Conservation (phyloP, 1,139 yeast species). For the Protomyces gravidus region DNA sequence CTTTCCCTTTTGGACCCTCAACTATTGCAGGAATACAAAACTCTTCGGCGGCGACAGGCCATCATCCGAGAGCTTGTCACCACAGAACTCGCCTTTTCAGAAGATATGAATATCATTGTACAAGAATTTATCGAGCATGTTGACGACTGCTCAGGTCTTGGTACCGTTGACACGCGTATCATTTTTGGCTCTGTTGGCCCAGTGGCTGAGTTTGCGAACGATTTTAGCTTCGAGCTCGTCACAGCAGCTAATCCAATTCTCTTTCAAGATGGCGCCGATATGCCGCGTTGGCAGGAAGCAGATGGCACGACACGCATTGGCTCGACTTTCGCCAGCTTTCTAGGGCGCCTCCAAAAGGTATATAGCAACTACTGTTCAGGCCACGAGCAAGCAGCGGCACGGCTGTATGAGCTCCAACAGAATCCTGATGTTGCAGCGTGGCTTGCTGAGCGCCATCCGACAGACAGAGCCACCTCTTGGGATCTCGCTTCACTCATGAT, state of each 20-base stretch:
- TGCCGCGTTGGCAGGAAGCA: constrained; percentile 5
- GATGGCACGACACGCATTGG: constrained; percentile 23
- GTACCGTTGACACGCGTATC: constrained; percentile 6
- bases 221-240: constrained; percentile 8
- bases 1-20: neutral
- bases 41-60: constrained; percentile 13
- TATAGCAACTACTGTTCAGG: constrained; percentile 30
- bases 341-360: constrained; percentile 27
- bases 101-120: constrained; percentile 17
- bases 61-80: constrained; percentile 24
- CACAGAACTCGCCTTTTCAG: constrained; percentile 20
- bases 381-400: constrained; percentile 27
- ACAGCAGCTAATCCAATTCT: constrained; percentile 11
- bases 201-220: constrained; percentile 13
- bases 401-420: constrained; percentile 18
- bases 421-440: constrained; percentile 39
- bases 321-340: constrained; percentile 19
- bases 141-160: neutral
- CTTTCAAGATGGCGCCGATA: constrained; percentile 1
- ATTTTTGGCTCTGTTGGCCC: constrained; percentile 25
- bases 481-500: constrained; percentile 44
- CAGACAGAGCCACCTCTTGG: constrained; percentile 43
- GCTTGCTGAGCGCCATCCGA: constrained; percentile 37
- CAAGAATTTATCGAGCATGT: constrained; percentile 10
- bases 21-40: neutral